These are phyloP conservation scores for Berberis vulgaris DNA, from an alignment of 164 flowering plant genomes.

Conservation along the genomic window DNA sequence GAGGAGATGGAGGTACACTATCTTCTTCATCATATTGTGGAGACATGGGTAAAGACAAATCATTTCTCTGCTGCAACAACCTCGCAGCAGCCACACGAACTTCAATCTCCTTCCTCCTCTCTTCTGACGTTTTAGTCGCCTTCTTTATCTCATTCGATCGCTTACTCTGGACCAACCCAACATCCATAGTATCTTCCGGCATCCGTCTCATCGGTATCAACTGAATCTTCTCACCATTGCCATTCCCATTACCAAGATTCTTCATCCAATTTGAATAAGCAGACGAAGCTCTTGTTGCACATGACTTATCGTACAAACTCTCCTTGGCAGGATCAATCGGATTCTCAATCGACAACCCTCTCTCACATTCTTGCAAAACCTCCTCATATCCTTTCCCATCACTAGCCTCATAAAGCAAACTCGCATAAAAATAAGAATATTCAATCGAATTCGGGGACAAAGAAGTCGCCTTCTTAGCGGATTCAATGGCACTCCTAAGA, in stretches of 20 bases:
- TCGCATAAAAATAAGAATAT: slow-evolving; percentile 81
- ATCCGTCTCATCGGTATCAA: slow-evolving; percentile 69
- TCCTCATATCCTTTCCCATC: slow-evolving; percentile 79
- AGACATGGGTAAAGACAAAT: slow-evolving; percentile 21
- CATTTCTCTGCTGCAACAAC: slow-evolving; percentile 70
- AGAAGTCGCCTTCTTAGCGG: slow-evolving; percentile 50
- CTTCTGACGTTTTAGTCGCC: slow-evolving; percentile 86
- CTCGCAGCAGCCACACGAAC: slow-evolving; percentile 96
- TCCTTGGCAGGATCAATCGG: slow-evolving; percentile 89
- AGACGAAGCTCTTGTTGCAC: slow-evolving; percentile 61
- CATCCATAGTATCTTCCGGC: slow-evolving; percentile 86
- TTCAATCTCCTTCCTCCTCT: slow-evolving; percentile 91
- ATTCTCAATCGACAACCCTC: slow-evolving; percentile 57
- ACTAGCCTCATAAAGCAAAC: slow-evolving; percentile 70
- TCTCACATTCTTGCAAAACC: slow-evolving; percentile 76
- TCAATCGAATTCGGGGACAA: slow-evolving; percentile 81
- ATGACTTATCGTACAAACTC: slow-evolving; percentile 67
- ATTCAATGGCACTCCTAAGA: slow-evolving; percentile 58
- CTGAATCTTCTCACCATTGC: slow-evolving; percentile 74
- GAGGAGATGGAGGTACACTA: slow-evolving; percentile 27
- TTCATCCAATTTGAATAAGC: slow-evolving; percentile 85
- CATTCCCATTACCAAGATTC: slow-evolving; percentile 49
- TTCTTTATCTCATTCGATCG: slow-evolving; percentile 95
- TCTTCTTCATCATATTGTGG: slow-evolving; percentile 33
- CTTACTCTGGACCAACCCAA: slow-evolving; percentile 48